phyloP scores from a whole-genome alignment of 2,329 filamentous ascomycete genomes.

The Elsinoe fawcettii region DNA sequence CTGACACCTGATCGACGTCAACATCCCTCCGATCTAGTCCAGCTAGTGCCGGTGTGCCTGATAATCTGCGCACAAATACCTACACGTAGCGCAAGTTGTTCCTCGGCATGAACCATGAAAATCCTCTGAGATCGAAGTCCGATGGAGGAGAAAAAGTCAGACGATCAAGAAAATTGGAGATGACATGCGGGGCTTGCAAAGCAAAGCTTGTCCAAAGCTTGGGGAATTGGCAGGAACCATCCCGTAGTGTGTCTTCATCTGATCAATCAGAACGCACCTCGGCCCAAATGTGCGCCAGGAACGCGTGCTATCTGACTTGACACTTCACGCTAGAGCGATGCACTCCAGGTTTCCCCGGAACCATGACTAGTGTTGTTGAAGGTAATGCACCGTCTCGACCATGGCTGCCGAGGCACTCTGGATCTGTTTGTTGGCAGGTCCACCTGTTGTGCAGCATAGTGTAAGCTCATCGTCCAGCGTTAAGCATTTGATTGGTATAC shows the following conservation, averaged over 20 bases:
- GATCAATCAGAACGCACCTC: slow-evolving; percentile 3
- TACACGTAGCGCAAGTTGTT: background rate
- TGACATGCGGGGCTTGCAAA: slow-evolving; percentile 3
- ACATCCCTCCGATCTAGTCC: too few relatives aligned
- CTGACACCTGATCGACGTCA: too few relatives aligned
- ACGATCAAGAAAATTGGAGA: slow-evolving; percentile 1
- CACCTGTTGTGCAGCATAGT: background rate
- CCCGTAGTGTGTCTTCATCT: background rate
- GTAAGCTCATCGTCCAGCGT: background rate
- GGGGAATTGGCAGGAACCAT: slow-evolving; percentile 9
- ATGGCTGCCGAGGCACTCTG: background rate
- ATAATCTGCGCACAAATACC: background rate
- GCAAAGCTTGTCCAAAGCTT: slow-evolving; percentile 12
- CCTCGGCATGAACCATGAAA: background rate
- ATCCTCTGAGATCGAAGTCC: background rate
- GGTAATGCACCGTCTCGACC: background rate
- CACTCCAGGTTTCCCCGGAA: background rate
- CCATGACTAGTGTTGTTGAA: background rate
- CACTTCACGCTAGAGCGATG: background rate
- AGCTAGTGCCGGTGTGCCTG: background rate
- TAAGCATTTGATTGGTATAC: background rate
- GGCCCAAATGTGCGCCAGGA: background rate
- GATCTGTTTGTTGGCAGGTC: background rate
- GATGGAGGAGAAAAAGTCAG: background rate
- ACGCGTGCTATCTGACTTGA: background rate